Evolutionary conservation across 495 filamentous ascomycete species (phyloP).

Genomic region (Lasiosphaeria miniovina): DNA sequence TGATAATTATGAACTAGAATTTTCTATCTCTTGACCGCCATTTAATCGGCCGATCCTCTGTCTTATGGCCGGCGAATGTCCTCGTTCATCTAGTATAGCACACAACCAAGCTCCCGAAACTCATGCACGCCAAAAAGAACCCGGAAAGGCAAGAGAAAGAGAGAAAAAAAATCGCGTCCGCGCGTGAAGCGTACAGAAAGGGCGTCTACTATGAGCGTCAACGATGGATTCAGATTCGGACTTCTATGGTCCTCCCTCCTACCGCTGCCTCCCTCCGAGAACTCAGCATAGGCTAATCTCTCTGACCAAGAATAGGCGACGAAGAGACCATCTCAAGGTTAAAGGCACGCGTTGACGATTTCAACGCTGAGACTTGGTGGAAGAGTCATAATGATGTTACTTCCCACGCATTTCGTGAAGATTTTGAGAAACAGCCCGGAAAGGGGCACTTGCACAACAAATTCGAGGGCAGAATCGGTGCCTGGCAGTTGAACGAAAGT

Average conservation of each 20-base stretch:
- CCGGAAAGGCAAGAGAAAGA: background rate
- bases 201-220: background rate
- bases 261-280: background rate
- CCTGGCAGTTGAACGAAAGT: conserved; percentile 56
- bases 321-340: conserved; percentile 42
- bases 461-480: conserved; percentile 39
- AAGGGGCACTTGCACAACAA: conserved; percentile 37
- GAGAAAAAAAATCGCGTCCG: background rate
- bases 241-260: conserved; percentile 58
- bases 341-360: conserved; percentile 33
- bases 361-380: conserved; percentile 40
- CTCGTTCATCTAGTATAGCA: no score
- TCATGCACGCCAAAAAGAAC: background rate
- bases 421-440: background rate
- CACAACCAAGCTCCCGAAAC: no score
- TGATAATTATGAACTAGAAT: no score
- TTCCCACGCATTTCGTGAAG: conserved; percentile 10
- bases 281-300: background rate
- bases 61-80: no score
- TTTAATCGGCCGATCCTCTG: no score
- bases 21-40: no score
- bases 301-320: conserved; percentile 45
- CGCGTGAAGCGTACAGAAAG: background rate
- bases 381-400: conserved; percentile 14
- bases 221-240: conserved; percentile 62